A percentile compares a stretch with the other conserved stretches of the same genome.
phyloP scores from a whole-genome alignment of 371 early-diverging fungal species.

The Dinochytrium kinnereticum region DNA sequence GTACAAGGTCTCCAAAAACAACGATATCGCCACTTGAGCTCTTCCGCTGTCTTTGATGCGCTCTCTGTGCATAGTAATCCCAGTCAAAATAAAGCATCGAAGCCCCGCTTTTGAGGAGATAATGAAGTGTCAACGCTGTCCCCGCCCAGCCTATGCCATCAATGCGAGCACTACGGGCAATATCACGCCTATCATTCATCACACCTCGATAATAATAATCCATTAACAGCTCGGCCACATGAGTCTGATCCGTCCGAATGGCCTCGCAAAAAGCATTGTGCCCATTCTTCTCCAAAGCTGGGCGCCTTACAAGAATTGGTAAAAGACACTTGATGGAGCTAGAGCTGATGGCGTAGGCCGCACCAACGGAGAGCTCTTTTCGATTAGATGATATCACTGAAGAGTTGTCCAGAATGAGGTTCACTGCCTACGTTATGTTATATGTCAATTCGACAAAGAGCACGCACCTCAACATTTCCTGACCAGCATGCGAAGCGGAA shows the following conservation, averaged over 20 bases:
- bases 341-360: conserved; percentile 11
- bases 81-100: conserved; percentile 27
- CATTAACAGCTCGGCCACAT: conserved; percentile 19
- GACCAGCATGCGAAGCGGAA: conserved; percentile 8
- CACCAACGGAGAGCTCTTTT: conserved; percentile 14
- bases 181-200: not conserved
- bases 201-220: conserved; percentile 12
- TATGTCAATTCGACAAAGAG: not conserved
- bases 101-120: conserved; percentile 14
- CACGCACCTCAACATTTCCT: not conserved
- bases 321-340: conserved; percentile 3
- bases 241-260: conserved; percentile 18
- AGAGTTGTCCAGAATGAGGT: not conserved
- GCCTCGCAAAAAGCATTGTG: conserved; percentile 19
- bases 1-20: not conserved
- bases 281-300: conserved; percentile 5
- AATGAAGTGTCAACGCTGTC: conserved; percentile 12
- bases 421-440: not conserved
- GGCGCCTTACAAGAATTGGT: not conserved
- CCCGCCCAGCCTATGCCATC: conserved; percentile 20
- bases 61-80: conserved; percentile 16
- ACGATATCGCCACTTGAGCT: not conserved
- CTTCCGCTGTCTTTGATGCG: not conserved
- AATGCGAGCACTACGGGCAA: conserved; percentile 9
- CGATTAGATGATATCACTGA: not conserved